A percentile compares a stretch with the other conserved stretches of the same genome.
Conservation (phyloP, 139 green algal genomes). For the Chlamydomonas applanata region DNA sequence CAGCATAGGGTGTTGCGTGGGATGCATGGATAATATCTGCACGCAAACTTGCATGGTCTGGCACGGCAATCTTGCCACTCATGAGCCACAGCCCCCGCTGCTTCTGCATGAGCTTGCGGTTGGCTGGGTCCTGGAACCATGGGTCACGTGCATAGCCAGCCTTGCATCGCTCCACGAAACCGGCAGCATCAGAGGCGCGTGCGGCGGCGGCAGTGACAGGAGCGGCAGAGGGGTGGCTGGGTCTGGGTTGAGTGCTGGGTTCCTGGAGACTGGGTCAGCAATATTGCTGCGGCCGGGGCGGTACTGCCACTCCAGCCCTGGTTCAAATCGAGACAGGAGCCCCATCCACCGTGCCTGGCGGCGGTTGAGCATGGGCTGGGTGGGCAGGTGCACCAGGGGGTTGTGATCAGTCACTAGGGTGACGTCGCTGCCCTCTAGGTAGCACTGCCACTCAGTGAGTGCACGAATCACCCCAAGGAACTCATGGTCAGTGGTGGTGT, state of each 20-base stretch:
- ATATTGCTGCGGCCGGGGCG: background rate
- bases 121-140: background rate
- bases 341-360: constrained; percentile 27
- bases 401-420: constrained; percentile 44
- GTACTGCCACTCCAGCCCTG: too few relatives aligned
- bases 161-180: background rate
- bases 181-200: background rate
- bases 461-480: constrained; percentile 8
- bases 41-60: background rate
- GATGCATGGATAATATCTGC: background rate
- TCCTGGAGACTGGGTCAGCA: background rate
- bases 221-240: background rate
- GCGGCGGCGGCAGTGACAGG: background rate
- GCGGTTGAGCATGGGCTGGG: constrained; percentile 3
- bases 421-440: background rate
- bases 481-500: constrained; percentile 27
- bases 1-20: constrained; percentile 3
- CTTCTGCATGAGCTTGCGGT: constrained; percentile 6
- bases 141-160: background rate
- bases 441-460: background rate
- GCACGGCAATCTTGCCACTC: background rate
- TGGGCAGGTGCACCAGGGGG: constrained; percentile 27
- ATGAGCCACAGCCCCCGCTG: background rate
- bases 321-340: constrained; percentile 11
- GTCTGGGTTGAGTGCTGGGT: background rate